These are phyloP conservation scores for Fusarium palustre DNA, from an alignment of 2,329 filamentous ascomycete species.

Conservation along the genomic window DNA sequence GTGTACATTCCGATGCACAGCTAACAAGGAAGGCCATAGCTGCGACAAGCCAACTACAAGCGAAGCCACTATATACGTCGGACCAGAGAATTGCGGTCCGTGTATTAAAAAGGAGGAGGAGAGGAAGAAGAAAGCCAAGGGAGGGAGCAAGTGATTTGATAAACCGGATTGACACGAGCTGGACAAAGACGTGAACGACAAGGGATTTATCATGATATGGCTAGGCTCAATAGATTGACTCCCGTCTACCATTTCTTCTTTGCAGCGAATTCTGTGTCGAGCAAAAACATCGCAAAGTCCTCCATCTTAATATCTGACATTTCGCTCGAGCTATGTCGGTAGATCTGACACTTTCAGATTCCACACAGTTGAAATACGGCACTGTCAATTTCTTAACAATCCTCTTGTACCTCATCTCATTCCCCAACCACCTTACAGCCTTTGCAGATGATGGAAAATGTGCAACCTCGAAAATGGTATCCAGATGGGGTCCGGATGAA, in stretches of 20 bases:
- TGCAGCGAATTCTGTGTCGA: not conserved
- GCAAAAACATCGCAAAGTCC: not conserved
- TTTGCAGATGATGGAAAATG: not conserved
- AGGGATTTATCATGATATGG: not conserved
- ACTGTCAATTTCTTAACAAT: not conserved
- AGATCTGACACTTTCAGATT: not conserved
- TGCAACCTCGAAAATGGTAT: not conserved
- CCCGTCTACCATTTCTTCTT: not conserved
- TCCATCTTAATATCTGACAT: not conserved
- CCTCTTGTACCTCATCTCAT: too few relatives aligned
- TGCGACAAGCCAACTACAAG: not conserved
- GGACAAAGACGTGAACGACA: not conserved
- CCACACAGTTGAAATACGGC: not conserved
- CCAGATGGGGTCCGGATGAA: not conserved
- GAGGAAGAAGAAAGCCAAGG: not conserved
- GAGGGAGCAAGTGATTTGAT: not conserved
- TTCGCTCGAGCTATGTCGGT: not conserved
- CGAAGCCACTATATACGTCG: not conserved
- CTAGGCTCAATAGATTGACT: not conserved
- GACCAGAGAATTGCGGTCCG: not conserved
- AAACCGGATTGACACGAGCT: accelerated
- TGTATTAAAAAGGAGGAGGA: not conserved
- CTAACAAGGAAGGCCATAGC: not conserved
- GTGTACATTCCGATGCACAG: not conserved
- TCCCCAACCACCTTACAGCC: too few relatives aligned